phyloP scores from a whole-genome alignment of 164 flowering plant genomes.

The Chloranthus sessilifolius region DNA sequence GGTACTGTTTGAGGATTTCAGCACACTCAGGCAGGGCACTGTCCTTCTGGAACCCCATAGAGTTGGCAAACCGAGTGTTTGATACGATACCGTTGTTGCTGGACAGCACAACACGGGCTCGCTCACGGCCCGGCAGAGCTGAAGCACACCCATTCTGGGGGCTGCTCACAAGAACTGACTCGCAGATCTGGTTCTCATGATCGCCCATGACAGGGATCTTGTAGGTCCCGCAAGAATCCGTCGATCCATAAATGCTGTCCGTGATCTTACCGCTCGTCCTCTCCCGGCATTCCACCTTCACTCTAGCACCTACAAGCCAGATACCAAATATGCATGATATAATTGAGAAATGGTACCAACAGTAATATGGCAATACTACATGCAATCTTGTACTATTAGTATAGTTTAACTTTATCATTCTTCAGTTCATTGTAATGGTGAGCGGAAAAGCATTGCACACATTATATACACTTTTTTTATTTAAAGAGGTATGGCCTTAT shows the following conservation, averaged over 20 bases:
- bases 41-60: slow-evolving; percentile 48
- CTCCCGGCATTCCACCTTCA: slow-evolving; percentile 40
- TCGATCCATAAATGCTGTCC: slow-evolving; percentile 25
- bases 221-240: slow-evolving; percentile 34
- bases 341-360: no score
- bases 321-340: no score
- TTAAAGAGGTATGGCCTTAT: no score
- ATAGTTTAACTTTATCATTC: no score
- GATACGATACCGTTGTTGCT: slow-evolving; percentile 36
- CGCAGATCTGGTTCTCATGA: slow-evolving; percentile 56
- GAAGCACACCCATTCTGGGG: slow-evolving; percentile 30
- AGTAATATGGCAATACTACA: no score
- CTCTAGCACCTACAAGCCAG: background rate
- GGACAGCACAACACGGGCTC: slow-evolving; percentile 38
- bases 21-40: slow-evolving; percentile 27
- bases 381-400: no score
- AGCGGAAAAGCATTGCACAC: no score
- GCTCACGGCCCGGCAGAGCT: slow-evolving; percentile 6
- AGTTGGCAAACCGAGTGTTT: slow-evolving; percentile 33
- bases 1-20: slow-evolving; percentile 16
- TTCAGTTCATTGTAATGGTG: no score
- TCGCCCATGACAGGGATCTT: slow-evolving; percentile 32
- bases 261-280: slow-evolving; percentile 22
- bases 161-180: slow-evolving; percentile 33
- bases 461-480: no score